Base-by-base conservation (phyloP, 2,329 filamentous ascomycete genomes). In the Aspergillus tamarii region DNA sequence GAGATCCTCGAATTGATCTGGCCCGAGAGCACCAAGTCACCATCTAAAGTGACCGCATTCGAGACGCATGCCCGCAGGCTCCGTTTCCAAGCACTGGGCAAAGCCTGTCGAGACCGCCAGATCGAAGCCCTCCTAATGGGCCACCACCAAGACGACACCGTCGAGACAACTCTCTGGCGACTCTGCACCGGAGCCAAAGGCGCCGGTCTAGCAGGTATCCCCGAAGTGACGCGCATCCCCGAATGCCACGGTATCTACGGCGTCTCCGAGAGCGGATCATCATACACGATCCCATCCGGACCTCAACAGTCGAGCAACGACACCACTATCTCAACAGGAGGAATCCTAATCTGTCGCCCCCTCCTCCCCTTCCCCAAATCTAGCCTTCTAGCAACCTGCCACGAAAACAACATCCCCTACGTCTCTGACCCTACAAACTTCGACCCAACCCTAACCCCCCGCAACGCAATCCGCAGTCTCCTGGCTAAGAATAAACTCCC, bases 111-210 rank as follows among this genome's bases (percentile, higher is more conserved):
- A 19, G 74, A 79, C 1, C 69, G 80, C 7, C 74, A 79, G 0
- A 85, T 91, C 4, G 78, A 77, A 5, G 86, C 87, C 23, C 76
- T 98, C 1, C 84, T 97, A 45, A 81, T 96, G 32, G 95, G 90
- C 4, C 95, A 99, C 74, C 95, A 99, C 75, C 83, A 86, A 66
- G 94, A 97, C 72, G 95, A 99, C 72, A 92, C 95, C 73, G 91
- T 93, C 61, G 95, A 99, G 80, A 97, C 94, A 0, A 84, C 96
- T 4, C 79, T 98, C 56, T 91, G 93, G 88, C 87, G 95, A 48
- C 77, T 98, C 41, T 78, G 89, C 10, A 82, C 83, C 3, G 88
- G 89, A 0, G 90, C 92, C 70, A 81, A 85, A 2, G 86, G 87
- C n/a, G 81, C 85, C n/a, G 93, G 92, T 0, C 81, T 97, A 34